Conservation (phyloP, 2,329 filamentous ascomycete genomes). For the Sporothrix luriei region DNA sequence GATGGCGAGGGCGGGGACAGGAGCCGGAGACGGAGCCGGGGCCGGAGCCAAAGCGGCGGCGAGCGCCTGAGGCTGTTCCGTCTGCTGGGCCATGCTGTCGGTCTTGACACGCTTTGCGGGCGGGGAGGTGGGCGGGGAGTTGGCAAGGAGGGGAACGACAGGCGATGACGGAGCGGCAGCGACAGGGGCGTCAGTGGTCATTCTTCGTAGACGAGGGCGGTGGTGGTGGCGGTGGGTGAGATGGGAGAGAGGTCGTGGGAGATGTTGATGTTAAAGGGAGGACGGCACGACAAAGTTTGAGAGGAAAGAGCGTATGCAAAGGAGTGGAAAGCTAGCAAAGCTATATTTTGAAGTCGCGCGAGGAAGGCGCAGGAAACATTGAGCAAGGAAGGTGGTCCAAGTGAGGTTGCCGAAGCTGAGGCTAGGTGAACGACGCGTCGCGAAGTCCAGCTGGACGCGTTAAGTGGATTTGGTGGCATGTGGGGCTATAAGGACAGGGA, state of each 20-base stretch:
- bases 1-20: slow-evolving; percentile 64
- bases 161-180: slow-evolving; percentile 29
- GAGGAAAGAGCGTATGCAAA: neutral
- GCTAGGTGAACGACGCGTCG: slow-evolving; percentile 22
- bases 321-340: neutral
- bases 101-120: slow-evolving; percentile 80
- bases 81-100: slow-evolving; percentile 40
- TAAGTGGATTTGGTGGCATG: slow-evolving; percentile 30
- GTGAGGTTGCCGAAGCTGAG: slow-evolving; percentile 7
- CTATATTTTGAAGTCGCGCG: neutral
- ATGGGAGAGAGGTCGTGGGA: neutral
- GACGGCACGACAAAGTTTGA: neutral
- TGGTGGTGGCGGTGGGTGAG: neutral
- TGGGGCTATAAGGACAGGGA: slow-evolving; percentile 8
- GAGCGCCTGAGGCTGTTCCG: slow-evolving; percentile 43
- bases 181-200: slow-evolving; percentile 32
- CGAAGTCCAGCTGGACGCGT: slow-evolving; percentile 29
- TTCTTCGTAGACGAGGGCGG: neutral
- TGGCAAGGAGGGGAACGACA: slow-evolving; percentile 37
- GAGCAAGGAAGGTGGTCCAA: neutral
- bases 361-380: neutral
- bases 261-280: neutral
- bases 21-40: slow-evolving; percentile 36
- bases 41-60: slow-evolving; percentile 40
- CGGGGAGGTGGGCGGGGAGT: slow-evolving; percentile 69